Conservation (phyloP, 1,139 yeast genomes). For the Pichia kudriavzevii region DNA sequence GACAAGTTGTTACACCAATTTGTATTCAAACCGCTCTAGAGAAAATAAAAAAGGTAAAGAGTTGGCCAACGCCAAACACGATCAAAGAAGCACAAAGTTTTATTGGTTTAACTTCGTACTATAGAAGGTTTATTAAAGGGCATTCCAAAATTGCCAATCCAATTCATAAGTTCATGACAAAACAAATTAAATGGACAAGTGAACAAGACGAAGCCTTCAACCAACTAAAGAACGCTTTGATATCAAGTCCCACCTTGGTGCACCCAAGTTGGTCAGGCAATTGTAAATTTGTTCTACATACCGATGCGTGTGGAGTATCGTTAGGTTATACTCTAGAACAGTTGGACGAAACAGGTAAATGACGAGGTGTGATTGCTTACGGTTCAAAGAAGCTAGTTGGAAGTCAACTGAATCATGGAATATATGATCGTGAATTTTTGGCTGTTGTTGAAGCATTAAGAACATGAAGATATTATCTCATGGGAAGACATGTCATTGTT, state of each 20-base stretch:
- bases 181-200: background rate
- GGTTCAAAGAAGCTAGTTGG: conserved; percentile 2
- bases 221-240: conserved; percentile 1
- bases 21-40: conserved; percentile 10
- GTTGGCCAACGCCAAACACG: conserved; percentile 10
- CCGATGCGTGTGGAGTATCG: conserved; percentile 5
- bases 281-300: background rate
- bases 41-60: conserved; percentile 5
- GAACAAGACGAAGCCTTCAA: conserved; percentile 4
- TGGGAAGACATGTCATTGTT: conserved; percentile 1
- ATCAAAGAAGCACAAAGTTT: conserved; percentile 5
- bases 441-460: conserved; percentile 6
- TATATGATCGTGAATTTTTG: conserved; percentile 3
- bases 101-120: conserved; percentile 11
- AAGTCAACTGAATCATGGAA: conserved; percentile 2
- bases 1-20: conserved; percentile 4
- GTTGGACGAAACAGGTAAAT: conserved; percentile 1
- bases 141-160: conserved; percentile 5
- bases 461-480: conserved; percentile 4
- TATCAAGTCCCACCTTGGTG: background rate
- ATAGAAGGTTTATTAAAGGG: conserved; percentile 8
- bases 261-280: background rate
- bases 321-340: conserved; percentile 7
- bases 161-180: conserved; percentile 1
- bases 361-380: conserved; percentile 2